phyloP scores from a whole-genome alignment of 1,139 yeast genomes.

The Geotrichum fermentans region DNA sequence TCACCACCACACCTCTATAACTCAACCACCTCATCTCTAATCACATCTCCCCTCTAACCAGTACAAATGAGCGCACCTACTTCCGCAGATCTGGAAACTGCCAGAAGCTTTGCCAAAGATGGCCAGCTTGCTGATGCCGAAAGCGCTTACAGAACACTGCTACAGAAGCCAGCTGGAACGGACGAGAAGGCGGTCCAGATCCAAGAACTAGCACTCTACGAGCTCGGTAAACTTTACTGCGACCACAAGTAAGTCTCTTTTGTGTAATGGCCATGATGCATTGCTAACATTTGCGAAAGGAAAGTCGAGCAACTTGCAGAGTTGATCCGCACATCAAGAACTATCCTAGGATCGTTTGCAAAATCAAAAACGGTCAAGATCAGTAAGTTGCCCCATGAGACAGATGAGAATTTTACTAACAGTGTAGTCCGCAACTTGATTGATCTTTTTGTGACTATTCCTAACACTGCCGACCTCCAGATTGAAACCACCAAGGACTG shows the following conservation, averaged over 20 bases:
- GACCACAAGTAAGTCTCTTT: constrained; percentile 25
- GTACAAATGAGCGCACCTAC: constrained; percentile 21
- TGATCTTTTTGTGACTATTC: constrained; percentile 68
- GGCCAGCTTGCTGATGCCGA: constrained; percentile 56
- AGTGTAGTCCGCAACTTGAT: constrained; percentile 57
- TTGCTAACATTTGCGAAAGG: constrained; percentile 21
- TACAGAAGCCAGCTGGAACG: constrained; percentile 38
- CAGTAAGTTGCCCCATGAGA: constrained; percentile 35
- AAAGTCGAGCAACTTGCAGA: constrained; percentile 51
- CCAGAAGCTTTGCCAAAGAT: constrained; percentile 51
- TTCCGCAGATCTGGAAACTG: constrained; percentile 41
- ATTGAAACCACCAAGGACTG: constrained; percentile 71
- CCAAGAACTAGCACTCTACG: constrained; percentile 37
- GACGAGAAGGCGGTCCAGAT: constrained; percentile 39
- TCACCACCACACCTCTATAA: background rate
- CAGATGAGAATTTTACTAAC: constrained; percentile 49
- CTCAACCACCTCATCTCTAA: background rate
- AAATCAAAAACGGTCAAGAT: constrained; percentile 94
- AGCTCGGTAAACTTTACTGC: constrained; percentile 36
- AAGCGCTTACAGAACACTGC: constrained; percentile 45
- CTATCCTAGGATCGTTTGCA: constrained; percentile 67
- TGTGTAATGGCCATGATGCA: constrained; percentile 17
- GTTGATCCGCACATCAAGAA: constrained; percentile 66
- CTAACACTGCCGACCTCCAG: constrained; percentile 65
- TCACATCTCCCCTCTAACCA: background rate